Evolutionary conservation across 1,139 yeast species (phyloP).

Genomic region (Suhomyces panamericanus): DNA sequence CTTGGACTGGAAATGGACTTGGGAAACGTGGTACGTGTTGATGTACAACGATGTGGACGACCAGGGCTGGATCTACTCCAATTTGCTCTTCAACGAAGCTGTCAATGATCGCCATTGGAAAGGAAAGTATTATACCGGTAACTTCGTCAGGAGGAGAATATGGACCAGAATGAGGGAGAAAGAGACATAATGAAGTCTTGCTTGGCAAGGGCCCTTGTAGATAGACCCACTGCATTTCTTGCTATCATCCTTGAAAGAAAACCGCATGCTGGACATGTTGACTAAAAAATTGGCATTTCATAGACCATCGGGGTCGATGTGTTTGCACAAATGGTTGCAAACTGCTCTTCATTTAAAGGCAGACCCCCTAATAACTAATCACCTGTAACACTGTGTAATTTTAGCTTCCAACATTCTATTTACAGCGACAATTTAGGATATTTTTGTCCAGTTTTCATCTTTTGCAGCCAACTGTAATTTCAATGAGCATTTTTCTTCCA

Average conservation of each 20-base stretch:
- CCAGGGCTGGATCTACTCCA: constrained; percentile 73
- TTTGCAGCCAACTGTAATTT: neutral
- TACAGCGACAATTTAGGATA: too few species aligned
- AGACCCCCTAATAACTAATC: too few species aligned
- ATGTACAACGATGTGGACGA: constrained; percentile 75
- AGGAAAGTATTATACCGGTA: constrained; percentile 55
- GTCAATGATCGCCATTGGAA: constrained; percentile 57
- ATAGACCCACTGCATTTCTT: too few species aligned
- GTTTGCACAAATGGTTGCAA: too few species aligned
- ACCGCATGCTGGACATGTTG: too few species aligned
- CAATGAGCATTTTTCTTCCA: neutral
- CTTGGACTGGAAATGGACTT: constrained; percentile 67
- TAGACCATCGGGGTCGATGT: too few species aligned
- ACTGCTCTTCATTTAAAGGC: too few species aligned
- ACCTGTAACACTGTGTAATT: too few species aligned
- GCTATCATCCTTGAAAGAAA: too few species aligned
- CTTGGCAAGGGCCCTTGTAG: neutral
- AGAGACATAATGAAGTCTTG: neutral
- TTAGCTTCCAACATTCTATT: too few species aligned
- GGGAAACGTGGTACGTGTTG: constrained; percentile 72
- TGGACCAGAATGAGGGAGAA: constrained; percentile 52
- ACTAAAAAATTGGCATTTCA: too few species aligned
- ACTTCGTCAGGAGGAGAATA: constrained; percentile 57
- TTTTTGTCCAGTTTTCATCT: too few species aligned
- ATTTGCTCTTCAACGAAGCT: constrained; percentile 42